These are phyloP conservation scores for Cytospora piceicola DNA, from an alignment of 2,329 filamentous ascomycete genomes.

Conservation along the genomic window DNA sequence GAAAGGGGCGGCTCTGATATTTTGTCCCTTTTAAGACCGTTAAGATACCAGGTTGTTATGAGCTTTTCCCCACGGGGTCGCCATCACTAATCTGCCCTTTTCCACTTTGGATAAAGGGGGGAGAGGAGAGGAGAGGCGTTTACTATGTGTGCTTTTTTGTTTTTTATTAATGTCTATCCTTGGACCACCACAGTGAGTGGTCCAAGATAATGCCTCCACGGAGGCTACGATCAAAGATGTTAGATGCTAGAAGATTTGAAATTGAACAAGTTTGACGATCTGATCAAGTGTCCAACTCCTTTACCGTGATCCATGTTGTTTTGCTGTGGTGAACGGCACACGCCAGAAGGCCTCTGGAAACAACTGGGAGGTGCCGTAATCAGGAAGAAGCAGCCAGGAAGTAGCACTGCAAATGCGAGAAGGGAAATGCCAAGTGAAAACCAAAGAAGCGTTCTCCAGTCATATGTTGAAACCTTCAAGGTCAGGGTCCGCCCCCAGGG, in stretches of 20 bases:
- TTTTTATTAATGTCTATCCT: not conserved
- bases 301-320: too few species aligned
- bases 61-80: not conserved
- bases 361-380: too few species aligned
- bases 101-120: not conserved
- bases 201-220: constrained; percentile 1
- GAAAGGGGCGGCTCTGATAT: constrained; percentile 2
- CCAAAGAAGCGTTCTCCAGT: too few species aligned
- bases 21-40: not conserved
- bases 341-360: too few species aligned
- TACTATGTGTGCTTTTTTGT: not conserved
- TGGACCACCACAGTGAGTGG: not conserved
- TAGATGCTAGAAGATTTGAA: not conserved
- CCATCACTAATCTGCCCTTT: not conserved
- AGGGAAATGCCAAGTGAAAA: too few species aligned
- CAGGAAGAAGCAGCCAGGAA: too few species aligned
- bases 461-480: too few species aligned
- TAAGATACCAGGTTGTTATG: constrained; percentile 17
- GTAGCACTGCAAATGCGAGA: too few species aligned
- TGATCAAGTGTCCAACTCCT: not conserved
- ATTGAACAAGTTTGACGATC: not conserved
- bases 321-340: too few species aligned
- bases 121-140: not conserved
- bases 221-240: constrained; percentile 3
- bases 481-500: too few species aligned